Percentiles rank a stretch among this genome's conserved stretches.
Evolutionary conservation across 1,284 basidiomycete genomes (phyloP).

Genomic region (Rhodotorula sp.): DNA sequence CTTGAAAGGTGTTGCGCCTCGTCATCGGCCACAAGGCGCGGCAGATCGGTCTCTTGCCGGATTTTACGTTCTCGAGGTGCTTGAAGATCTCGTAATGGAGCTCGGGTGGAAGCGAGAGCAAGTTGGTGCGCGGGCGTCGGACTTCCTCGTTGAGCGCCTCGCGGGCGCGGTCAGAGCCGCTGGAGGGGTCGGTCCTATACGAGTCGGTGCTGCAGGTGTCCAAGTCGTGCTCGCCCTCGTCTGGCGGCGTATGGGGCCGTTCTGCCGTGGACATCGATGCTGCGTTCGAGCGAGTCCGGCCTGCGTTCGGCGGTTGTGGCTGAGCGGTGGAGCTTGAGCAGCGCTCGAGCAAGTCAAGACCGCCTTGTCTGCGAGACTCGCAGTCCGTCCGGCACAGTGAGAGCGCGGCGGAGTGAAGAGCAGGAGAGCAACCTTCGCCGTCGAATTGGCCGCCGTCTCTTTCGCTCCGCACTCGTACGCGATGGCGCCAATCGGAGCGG

Average conservation of each 20-base stretch:
- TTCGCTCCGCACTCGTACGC: neutral
- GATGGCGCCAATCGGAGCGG: constrained; percentile 11
- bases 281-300: no score
- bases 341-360: no score
- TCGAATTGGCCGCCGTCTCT: neutral
- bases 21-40: neutral
- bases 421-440: neutral
- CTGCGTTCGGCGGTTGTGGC: no score
- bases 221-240: neutral
- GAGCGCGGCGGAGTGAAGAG: neutral
- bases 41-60: constrained; percentile 7
- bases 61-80: neutral
- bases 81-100: neutral
- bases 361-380: no score
- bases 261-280: neutral
- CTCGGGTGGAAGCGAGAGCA: constrained; percentile 10
- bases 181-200: neutral
- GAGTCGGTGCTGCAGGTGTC: neutral
- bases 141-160: neutral
- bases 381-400: neutral
- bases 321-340: no score
- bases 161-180: no score
- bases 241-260: neutral
- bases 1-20: neutral
- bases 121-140: neutral